Conservation (phyloP, 495 filamentous ascomycete genomes). For the Niebla homalea region DNA sequence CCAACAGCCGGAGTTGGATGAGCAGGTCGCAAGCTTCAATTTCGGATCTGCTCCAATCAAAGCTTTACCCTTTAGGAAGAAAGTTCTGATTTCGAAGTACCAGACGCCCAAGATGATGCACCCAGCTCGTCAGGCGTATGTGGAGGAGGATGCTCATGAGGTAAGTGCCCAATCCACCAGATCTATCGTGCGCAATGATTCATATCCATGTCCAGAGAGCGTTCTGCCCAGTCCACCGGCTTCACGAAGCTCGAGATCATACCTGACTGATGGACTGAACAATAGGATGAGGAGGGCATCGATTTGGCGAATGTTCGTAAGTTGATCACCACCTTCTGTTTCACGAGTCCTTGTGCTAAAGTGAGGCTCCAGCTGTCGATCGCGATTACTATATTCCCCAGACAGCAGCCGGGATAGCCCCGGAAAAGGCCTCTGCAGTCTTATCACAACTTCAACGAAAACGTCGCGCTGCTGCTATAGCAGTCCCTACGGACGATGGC, state of each 20-base stretch:
- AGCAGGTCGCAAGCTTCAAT: too few species aligned
- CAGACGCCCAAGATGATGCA: slow-evolving; percentile 54
- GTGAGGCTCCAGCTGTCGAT: slow-evolving; percentile 48
- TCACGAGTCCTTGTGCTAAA: neutral
- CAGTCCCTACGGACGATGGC: slow-evolving; percentile 91
- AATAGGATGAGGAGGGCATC: slow-evolving; percentile 51
- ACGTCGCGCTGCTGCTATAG: slow-evolving; percentile 72
- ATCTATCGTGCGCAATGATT: slow-evolving; percentile 15
- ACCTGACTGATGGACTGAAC: slow-evolving; percentile 15
- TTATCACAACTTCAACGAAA: slow-evolving; percentile 83
- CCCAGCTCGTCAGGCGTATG: slow-evolving; percentile 86
- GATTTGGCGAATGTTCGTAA: slow-evolving; percentile 69
- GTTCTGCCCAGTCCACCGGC: neutral
- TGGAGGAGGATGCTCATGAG: slow-evolving; percentile 65
- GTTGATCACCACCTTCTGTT: slow-evolving; percentile 11
- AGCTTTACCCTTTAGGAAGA: too few species aligned
- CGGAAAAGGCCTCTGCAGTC: slow-evolving; percentile 79
- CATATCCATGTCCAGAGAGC: slow-evolving; percentile 17
- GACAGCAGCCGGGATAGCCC: slow-evolving; percentile 58
- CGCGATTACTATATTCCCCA: slow-evolving; percentile 73
- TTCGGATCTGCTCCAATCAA: too few species aligned
- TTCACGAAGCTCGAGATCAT: neutral
- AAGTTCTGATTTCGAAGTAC: too few species aligned
- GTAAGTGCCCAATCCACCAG: slow-evolving; percentile 36
- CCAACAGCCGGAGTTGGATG: too few species aligned